Evolutionary conservation across 1,284 basidiomycete species (phyloP).

Genomic region (Moesziomyces sp.): DNA sequence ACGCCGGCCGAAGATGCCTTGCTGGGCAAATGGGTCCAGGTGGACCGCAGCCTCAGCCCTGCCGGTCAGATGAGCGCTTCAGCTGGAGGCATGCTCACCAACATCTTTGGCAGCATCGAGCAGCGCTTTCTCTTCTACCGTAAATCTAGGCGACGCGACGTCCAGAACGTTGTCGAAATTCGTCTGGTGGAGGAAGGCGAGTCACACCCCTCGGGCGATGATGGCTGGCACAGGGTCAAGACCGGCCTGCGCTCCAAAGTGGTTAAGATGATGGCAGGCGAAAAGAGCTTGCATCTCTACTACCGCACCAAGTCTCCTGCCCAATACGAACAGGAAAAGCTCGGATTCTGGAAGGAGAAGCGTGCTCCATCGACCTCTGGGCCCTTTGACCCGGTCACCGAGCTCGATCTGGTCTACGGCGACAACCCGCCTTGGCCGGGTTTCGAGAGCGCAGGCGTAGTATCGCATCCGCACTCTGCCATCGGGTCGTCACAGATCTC

Average conservation of each 20-base stretch:
- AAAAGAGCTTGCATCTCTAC: constrained; percentile 47
- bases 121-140: constrained; percentile 61
- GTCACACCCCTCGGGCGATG: constrained; percentile 21
- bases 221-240: constrained; percentile 55
- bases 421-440: constrained; percentile 58
- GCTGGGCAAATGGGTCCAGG: constrained; percentile 87
- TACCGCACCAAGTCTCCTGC: constrained; percentile 29
- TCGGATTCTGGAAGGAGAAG: constrained; percentile 16
- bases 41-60: constrained; percentile 79
- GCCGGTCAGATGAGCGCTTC: constrained; percentile 67
- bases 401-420: constrained; percentile 61
- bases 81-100: constrained; percentile 17
- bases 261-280: constrained; percentile 24
- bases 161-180: constrained; percentile 53
- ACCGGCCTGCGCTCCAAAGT: constrained; percentile 39
- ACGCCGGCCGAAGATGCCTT: constrained; percentile 79
- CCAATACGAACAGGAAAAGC: constrained; percentile 8
- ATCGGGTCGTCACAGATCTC: constrained; percentile 28
- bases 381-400: constrained; percentile 43
- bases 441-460: constrained; percentile 44
- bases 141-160: constrained; percentile 33
- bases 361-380: too few relatives aligned
- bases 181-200: constrained; percentile 41
- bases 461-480: constrained; percentile 25
- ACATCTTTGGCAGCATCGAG: constrained; percentile 44